Evolutionary conservation across 495 filamentous ascomycete genomes (phyloP).

Genomic region (Hypomontagnella monticulosa): DNA sequence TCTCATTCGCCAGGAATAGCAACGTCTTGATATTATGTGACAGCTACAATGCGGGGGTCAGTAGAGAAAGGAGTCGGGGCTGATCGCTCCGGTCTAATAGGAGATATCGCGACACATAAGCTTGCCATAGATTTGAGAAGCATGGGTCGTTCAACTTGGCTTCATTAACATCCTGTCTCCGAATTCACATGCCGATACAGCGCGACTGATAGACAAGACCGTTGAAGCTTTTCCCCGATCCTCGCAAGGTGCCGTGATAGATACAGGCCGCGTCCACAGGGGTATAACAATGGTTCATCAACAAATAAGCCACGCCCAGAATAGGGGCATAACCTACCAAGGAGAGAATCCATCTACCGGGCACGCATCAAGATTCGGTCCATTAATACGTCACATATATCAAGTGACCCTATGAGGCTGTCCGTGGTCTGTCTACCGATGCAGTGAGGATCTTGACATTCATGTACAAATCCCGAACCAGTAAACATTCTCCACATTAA

Average conservation of each 20-base stretch:
- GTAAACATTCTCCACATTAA: constrained; percentile 43
- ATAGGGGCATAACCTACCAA: background rate
- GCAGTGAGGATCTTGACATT: background rate
- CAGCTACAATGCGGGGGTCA: constrained; percentile 33
- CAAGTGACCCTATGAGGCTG: constrained; percentile 10
- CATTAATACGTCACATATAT: constrained; percentile 13
- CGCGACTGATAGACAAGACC: background rate
- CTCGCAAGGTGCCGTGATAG: background rate
- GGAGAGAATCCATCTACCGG: constrained; percentile 24
- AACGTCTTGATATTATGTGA: constrained; percentile 17
- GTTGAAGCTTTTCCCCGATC: background rate
- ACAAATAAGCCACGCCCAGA: background rate
- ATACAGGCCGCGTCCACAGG: background rate
- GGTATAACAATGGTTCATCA: background rate
- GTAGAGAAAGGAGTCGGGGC: constrained; percentile 17
- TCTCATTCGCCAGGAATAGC: constrained; percentile 30
- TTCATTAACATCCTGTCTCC: background rate
- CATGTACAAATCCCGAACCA: constrained; percentile 29
- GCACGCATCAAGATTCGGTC: constrained; percentile 3
- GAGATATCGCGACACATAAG: background rate
- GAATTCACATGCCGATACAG: background rate
- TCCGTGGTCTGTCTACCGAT: constrained; percentile 5
- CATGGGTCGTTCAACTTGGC: background rate
- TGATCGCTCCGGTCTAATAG: constrained; percentile 26
- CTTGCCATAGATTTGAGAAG: background rate